These are phyloP conservation scores for Tylopilus sp. DNA, from an alignment of 768 basidiomycete genomes.

Conservation along the genomic window DNA sequence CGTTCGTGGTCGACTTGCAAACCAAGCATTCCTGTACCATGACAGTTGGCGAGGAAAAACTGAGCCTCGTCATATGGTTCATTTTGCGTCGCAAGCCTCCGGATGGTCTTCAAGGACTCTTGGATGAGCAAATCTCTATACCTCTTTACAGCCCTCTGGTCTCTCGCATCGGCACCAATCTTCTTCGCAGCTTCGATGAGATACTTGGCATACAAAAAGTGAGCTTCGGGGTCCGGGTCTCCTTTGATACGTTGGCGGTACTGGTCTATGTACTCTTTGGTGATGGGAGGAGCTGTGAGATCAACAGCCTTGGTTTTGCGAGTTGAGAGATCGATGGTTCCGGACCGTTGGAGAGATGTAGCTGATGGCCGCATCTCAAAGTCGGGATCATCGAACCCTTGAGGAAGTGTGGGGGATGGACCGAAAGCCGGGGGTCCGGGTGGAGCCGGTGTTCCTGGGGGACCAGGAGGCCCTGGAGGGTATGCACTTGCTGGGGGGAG, in stretches of 20 bases:
- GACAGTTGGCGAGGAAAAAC: conserved; percentile 97
- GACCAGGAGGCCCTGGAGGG: conserved; percentile 16
- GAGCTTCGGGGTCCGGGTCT: conserved; percentile 97
- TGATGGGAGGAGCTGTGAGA: conserved; percentile 80
- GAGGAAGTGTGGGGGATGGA: conserved; percentile 25
- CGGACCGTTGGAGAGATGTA: conserved; percentile 48
- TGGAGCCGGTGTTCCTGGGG: conserved; percentile 18
- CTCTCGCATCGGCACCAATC: conserved; percentile 67
- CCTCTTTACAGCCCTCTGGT: conserved; percentile 82
- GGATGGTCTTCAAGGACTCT: conserved; percentile 90
- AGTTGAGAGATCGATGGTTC: conserved; percentile 54
- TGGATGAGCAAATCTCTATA: conserved; percentile 84
- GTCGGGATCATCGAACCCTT: conserved; percentile 41
- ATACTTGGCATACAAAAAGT: conserved; percentile 98
- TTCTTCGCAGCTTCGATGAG: conserved; percentile 97
- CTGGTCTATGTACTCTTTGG: conserved; percentile 95
- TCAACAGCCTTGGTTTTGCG: conserved; percentile 80
- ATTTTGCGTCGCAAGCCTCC: conserved; percentile 88
- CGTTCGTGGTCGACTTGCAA: conserved; percentile 96
- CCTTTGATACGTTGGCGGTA: conserved; percentile 96
- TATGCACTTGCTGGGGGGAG: conserved; percentile 29
- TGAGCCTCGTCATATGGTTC: conserved; percentile 95
- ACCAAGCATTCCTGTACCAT: conserved; percentile 94
- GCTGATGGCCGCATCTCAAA: conserved; percentile 51
- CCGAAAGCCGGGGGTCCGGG: conserved; percentile 15